phyloP scores from a whole-genome alignment of 108 stramenopile genomes.

The Cyclotella sp. region DNA sequence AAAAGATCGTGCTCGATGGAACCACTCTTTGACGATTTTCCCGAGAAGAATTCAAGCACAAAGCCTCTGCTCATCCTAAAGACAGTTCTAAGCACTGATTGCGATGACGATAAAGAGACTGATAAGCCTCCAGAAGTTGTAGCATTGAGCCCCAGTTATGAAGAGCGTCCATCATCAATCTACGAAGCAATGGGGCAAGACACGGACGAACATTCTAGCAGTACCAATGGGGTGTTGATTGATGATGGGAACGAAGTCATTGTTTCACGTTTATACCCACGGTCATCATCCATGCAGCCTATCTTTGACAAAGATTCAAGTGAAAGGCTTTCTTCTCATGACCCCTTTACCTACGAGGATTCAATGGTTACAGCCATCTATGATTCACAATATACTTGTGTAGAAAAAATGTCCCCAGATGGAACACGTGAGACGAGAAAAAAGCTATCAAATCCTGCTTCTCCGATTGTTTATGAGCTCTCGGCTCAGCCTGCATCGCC shows the following conservation, averaged over 20 bases:
- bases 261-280: neutral
- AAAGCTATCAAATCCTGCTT: neutral
- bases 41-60: neutral
- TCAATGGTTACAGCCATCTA: neutral
- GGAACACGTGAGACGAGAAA: neutral
- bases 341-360: constrained; percentile 2
- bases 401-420: neutral
- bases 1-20: constrained; percentile 28
- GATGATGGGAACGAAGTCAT: neutral
- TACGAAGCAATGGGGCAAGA: neutral
- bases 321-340: constrained; percentile 1
- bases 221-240: constrained; percentile 3
- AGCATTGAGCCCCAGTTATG: constrained; percentile 3
- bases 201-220: neutral
- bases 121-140: neutral
- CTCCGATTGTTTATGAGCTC: constrained; percentile 24
- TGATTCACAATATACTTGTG: neutral
- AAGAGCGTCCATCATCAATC: neutral
- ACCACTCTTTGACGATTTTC: constrained; percentile 13
- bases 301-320: constrained; percentile 6
- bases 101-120: neutral
- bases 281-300: constrained; percentile 1
- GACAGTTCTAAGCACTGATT: neutral
- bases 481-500: constrained; percentile 8
- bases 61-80: neutral